A percentile compares a stretch with the other conserved stretches of the same genome.
phyloP scores from a whole-genome alignment of 2,329 filamentous ascomycete genomes.

The Calonectria hongkongensis region DNA sequence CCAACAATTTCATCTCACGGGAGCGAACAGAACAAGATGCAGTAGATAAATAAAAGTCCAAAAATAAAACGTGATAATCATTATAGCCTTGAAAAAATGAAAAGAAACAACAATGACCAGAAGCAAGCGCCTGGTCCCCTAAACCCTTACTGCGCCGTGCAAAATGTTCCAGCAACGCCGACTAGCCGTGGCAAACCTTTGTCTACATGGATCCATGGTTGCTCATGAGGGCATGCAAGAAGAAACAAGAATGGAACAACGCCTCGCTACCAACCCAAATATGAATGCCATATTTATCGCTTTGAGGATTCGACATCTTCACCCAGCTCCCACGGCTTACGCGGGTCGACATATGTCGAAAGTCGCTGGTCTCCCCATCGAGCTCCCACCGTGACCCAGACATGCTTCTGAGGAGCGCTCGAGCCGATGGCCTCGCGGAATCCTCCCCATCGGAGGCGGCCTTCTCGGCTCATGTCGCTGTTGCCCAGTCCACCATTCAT shows the following conservation, averaged over 20 bases:
- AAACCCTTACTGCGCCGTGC: conserved; percentile 46
- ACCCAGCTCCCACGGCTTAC: conserved; percentile 71
- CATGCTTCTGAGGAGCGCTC: conserved; percentile 75
- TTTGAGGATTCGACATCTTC: conserved; percentile 68
- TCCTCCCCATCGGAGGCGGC: conserved; percentile 75
- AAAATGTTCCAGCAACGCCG: conserved; percentile 50
- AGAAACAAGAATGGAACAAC: conserved; percentile 49
- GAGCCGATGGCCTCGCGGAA: conserved; percentile 72
- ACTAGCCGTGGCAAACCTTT: conserved; percentile 44
- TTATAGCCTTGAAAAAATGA: conserved; percentile 28
- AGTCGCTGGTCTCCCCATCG: conserved; percentile 75
- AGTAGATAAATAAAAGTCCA: not conserved
- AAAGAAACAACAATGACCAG: conserved; percentile 28
- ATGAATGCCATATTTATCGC: conserved; percentile 48
- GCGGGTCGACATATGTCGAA: conserved; percentile 73
- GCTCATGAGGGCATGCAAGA: conserved; percentile 52
- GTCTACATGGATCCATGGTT: conserved; percentile 54
- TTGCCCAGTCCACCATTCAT: conserved; percentile 81
- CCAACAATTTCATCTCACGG: not conserved
- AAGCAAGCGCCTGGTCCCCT: conserved; percentile 34
- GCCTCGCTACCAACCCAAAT: conserved; percentile 49
- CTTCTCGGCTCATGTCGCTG: conserved; percentile 74
- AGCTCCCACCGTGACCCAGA: conserved; percentile 82
- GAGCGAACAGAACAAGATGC: not conserved
- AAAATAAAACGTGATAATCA: conserved; percentile 34